Evolutionary conservation across 1,139 yeast genomes (phyloP).

Genomic region (Taphrina wiesneri): DNA sequence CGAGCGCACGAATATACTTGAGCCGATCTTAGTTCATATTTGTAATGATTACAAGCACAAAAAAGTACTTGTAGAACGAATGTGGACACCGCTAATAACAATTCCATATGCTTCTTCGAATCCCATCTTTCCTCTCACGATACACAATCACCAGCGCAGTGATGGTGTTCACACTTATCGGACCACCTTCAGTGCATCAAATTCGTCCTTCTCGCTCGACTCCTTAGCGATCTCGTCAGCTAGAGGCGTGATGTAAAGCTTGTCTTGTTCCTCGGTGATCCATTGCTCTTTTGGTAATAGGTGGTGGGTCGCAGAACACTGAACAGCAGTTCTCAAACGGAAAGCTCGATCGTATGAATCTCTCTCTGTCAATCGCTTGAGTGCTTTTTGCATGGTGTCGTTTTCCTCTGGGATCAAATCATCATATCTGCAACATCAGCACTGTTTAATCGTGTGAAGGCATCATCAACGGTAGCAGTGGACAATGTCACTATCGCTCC

Average conservation of each 20-base stretch:
- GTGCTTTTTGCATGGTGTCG: slow-evolving; percentile 82
- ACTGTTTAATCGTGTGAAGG: background rate
- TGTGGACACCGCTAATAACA: background rate
- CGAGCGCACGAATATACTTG: too few relatives aligned
- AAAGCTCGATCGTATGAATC: slow-evolving; percentile 87
- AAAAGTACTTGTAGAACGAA: slow-evolving; percentile 1
- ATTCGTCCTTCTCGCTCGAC: slow-evolving; percentile 35
- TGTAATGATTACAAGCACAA: background rate
- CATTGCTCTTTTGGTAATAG: slow-evolving; percentile 79
- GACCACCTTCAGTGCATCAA: slow-evolving; percentile 35
- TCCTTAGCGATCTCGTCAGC: slow-evolving; percentile 33
- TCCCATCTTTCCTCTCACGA: background rate
- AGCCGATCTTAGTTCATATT: background rate
- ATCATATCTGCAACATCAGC: slow-evolving; percentile 55
- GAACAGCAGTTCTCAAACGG: slow-evolving; percentile 91
- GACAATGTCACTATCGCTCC: too few relatives aligned
- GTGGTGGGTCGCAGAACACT: slow-evolving; percentile 79
- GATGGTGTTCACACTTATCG: background rate
- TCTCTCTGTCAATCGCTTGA: slow-evolving; percentile 78
- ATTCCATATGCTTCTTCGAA: background rate
- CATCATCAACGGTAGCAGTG: background rate
- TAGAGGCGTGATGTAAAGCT: slow-evolving; percentile 72
- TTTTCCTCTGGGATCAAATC: slow-evolving; percentile 86
- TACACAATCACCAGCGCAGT: background rate
- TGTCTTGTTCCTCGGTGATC: slow-evolving; percentile 78